Percentiles rank a stretch among this genome's conserved stretches.
Evolutionary conservation across 1,284 basidiomycete species (phyloP).

Genomic region (Athelia psychrophila): DNA sequence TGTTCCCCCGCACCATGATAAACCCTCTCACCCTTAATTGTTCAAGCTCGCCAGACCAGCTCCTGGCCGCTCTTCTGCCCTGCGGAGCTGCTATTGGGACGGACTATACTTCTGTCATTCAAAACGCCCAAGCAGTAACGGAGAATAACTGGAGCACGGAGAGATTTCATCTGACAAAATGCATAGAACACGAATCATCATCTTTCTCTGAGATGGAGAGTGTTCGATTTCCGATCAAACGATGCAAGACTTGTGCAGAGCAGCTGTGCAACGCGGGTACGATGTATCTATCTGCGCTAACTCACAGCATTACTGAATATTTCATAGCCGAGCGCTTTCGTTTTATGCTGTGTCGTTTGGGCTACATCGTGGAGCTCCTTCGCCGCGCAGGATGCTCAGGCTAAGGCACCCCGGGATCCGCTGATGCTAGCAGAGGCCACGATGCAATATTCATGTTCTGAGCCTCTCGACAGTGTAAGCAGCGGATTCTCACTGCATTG

Average conservation of each 20-base stretch:
- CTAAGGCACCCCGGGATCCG: slow-evolving; percentile 42
- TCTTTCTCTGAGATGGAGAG: slow-evolving; percentile 64
- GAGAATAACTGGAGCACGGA: slow-evolving; percentile 52
- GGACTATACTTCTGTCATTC: slow-evolving; percentile 43
- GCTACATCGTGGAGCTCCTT: slow-evolving; percentile 20
- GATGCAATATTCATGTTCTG: slow-evolving; percentile 47
- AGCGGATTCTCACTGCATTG: background rate
- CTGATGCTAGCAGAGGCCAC: slow-evolving; percentile 31
- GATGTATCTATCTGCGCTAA: slow-evolving; percentile 5
- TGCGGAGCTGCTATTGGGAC: slow-evolving; percentile 39
- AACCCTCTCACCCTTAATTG: slow-evolving; percentile 45
- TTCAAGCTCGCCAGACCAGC: slow-evolving; percentile 40
- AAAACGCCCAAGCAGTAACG: slow-evolving; percentile 37
- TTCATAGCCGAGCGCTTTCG: slow-evolving; percentile 49
- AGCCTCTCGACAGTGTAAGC: slow-evolving; percentile 54
- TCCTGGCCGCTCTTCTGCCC: slow-evolving; percentile 39
- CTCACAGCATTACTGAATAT: background rate
- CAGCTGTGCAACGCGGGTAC: slow-evolving; percentile 48
- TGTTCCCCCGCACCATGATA: slow-evolving; percentile 37
- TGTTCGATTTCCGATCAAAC: slow-evolving; percentile 35
- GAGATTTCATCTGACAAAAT: slow-evolving; percentile 29
- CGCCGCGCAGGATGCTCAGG: slow-evolving; percentile 52
- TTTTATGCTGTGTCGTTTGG: slow-evolving; percentile 63
- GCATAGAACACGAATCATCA: slow-evolving; percentile 52
- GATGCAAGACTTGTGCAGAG: slow-evolving; percentile 44